phyloP scores from a whole-genome alignment of 2,329 filamentous ascomycete species.

The Colletotrichum tabaci region DNA sequence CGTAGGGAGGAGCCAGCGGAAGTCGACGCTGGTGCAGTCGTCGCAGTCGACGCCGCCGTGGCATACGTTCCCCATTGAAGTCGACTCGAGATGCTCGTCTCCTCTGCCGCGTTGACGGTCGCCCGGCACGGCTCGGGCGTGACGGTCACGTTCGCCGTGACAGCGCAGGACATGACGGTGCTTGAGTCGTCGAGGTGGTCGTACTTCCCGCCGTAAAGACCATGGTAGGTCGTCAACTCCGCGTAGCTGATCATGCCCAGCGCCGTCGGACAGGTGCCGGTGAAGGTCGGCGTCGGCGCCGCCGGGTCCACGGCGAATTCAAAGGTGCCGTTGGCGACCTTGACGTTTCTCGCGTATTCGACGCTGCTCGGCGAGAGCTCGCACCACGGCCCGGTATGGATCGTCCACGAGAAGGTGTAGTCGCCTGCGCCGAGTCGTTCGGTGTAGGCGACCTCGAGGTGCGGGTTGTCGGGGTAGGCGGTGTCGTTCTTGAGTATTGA shows the following conservation, averaged over 20 bases:
- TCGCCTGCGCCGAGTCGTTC: slow-evolving; percentile 6
- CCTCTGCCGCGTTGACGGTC: slow-evolving; percentile 18
- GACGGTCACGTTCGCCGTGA: slow-evolving; percentile 15
- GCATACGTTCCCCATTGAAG: slow-evolving; percentile 20
- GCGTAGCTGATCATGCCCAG: slow-evolving; percentile 17
- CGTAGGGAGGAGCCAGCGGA: slow-evolving; percentile 37
- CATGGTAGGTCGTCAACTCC: slow-evolving; percentile 21
- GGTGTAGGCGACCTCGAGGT: background rate
- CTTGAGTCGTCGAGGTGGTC: background rate
- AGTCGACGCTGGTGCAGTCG: slow-evolving; percentile 48
- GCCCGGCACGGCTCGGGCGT: slow-evolving; percentile 21
- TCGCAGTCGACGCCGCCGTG: slow-evolving; percentile 41
- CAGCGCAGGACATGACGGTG: slow-evolving; percentile 4
- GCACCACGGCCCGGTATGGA: slow-evolving; percentile 18
- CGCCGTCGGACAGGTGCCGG: slow-evolving; percentile 16
- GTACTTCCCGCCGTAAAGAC: background rate
- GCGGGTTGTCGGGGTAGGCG: background rate
- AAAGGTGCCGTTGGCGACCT: slow-evolving; percentile 22
- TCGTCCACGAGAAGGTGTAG: slow-evolving; percentile 15
- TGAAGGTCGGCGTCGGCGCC: slow-evolving; percentile 24
- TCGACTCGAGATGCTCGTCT: slow-evolving; percentile 25
- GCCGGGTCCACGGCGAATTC: slow-evolving; percentile 10
- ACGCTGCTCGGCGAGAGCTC: background rate
- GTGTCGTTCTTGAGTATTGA: slow-evolving; percentile 14
- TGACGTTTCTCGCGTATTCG: background rate